Evolutionary conservation across 2,329 filamentous ascomycete species (phyloP).

Genomic region (Trichoderma brevicompactum): DNA sequence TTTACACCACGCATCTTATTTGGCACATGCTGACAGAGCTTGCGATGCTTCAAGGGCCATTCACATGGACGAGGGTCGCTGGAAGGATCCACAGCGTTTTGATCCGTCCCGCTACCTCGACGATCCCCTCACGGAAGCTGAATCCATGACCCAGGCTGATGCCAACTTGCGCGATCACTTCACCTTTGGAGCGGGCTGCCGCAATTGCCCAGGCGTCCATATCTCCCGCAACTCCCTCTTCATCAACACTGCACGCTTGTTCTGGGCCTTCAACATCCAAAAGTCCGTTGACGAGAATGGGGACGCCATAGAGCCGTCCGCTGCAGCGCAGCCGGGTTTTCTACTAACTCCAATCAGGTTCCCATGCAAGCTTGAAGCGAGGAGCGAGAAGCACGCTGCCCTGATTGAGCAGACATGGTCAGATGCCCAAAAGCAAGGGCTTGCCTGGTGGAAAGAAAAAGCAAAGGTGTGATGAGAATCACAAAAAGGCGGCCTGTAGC

Average conservation of each 20-base stretch:
- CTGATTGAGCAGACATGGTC: constrained; percentile 21
- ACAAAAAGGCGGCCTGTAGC: background rate
- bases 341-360: constrained; percentile 23
- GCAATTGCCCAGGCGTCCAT: constrained; percentile 63
- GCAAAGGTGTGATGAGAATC: background rate
- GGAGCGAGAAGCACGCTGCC: constrained; percentile 16
- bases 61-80: constrained; percentile 26
- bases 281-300: constrained; percentile 4
- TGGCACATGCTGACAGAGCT: too few species aligned
- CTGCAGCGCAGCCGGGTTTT: constrained; percentile 22
- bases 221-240: constrained; percentile 56
- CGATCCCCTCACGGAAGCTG: constrained; percentile 38
- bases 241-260: constrained; percentile 51
- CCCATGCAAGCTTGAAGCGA: constrained; percentile 6
- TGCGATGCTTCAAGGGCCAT: constrained; percentile 11
- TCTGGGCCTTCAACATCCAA: constrained; percentile 52
- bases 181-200: constrained; percentile 59
- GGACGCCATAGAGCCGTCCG: constrained; percentile 20
- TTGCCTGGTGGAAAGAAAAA: background rate
- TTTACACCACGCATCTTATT: too few species aligned
- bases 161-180: constrained; percentile 55
- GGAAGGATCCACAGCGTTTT: constrained; percentile 22
- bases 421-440: constrained; percentile 8
- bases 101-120: constrained; percentile 33
- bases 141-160: constrained; percentile 39